Conservation (phyloP, 345 rosid genomes). For the Hibiscus mutabilis region DNA sequence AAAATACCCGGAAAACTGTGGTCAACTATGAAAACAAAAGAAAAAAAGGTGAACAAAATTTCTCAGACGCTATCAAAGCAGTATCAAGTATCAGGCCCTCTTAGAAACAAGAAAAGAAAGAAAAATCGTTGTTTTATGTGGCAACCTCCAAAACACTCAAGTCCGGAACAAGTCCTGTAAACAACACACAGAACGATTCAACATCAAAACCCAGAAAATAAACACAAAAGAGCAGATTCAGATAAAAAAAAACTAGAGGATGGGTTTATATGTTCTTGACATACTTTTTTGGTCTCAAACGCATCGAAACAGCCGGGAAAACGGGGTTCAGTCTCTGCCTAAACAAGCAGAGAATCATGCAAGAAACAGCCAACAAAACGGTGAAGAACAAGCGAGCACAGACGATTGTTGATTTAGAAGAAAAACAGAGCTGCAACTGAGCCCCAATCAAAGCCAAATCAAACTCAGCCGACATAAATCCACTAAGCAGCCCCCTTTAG, state of each 20-base stretch:
- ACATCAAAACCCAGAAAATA: background rate
- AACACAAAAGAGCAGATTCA: slow-evolving; percentile 22
- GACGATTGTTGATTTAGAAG: slow-evolving; percentile 7
- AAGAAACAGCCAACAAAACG: slow-evolving; percentile 18
- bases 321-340: slow-evolving; percentile 47
- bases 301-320: slow-evolving; percentile 61
- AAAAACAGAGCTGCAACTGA: slow-evolving; percentile 51
- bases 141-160: slow-evolving; percentile 67
- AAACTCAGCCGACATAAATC: slow-evolving; percentile 88
- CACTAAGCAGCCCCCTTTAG: slow-evolving; percentile 23
- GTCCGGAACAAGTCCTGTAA: slow-evolving; percentile 78
- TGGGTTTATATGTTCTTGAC: background rate
- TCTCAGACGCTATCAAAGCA: slow-evolving; percentile 8
- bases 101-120: slow-evolving; percentile 58
- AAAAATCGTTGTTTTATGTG: slow-evolving; percentile 60
- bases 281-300: slow-evolving; percentile 66
- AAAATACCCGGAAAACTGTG: slow-evolving; percentile 11
- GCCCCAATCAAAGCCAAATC: slow-evolving; percentile 68
- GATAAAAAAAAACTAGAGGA: background rate
- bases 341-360: slow-evolving; percentile 39
- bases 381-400: slow-evolving; percentile 7
- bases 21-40: background rate
- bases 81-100: slow-evolving; percentile 59
- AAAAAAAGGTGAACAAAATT: slow-evolving; percentile 4
- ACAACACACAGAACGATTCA: background rate